phyloP scores from a whole-genome alignment of 768 basidiomycete species.

The Sporobolomyces pararoseus region DNA sequence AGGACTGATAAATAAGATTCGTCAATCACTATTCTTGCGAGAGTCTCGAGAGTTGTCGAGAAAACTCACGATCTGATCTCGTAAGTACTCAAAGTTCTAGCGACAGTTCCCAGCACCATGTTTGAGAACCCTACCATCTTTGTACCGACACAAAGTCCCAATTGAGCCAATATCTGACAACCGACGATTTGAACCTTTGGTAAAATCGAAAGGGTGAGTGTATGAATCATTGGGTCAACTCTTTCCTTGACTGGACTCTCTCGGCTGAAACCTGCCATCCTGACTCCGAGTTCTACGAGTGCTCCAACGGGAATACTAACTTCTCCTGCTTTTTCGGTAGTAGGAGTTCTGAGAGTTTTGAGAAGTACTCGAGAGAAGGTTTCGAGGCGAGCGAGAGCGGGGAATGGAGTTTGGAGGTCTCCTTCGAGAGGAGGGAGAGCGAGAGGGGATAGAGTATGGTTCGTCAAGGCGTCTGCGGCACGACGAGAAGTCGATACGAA shows the following conservation, averaged over 20 bases:
- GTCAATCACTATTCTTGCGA: too few species aligned
- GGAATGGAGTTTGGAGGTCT: background rate
- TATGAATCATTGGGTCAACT: slow-evolving; percentile 20
- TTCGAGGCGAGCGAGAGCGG: slow-evolving; percentile 34
- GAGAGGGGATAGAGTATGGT: slow-evolving; percentile 33
- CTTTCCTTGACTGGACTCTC: slow-evolving; percentile 31
- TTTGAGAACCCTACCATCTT: slow-evolving; percentile 12
- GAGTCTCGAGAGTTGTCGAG: too few species aligned
- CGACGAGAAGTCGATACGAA: too few species aligned
- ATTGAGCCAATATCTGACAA: slow-evolving; percentile 25
- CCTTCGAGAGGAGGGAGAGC: slow-evolving; percentile 26
- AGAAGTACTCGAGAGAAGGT: slow-evolving; percentile 18
- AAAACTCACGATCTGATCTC: slow-evolving; percentile 14
- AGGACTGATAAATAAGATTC: background rate
- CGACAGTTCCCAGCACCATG: slow-evolving; percentile 10
- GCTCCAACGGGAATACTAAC: slow-evolving; percentile 34
- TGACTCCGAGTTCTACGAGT: slow-evolving; percentile 28
- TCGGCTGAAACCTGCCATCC: slow-evolving; percentile 23
- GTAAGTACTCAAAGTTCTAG: slow-evolving; percentile 22
- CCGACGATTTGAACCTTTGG: slow-evolving; percentile 31
- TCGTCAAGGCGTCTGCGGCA: slow-evolving; percentile 25
- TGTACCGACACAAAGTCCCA: slow-evolving; percentile 5
- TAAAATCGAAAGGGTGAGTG: background rate
- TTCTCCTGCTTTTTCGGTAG: slow-evolving; percentile 28
- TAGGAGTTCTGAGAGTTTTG: slow-evolving; percentile 29